phyloP scores from a whole-genome alignment of 2,329 filamentous ascomycete genomes.

The Ustilaginoidea virens region DNA sequence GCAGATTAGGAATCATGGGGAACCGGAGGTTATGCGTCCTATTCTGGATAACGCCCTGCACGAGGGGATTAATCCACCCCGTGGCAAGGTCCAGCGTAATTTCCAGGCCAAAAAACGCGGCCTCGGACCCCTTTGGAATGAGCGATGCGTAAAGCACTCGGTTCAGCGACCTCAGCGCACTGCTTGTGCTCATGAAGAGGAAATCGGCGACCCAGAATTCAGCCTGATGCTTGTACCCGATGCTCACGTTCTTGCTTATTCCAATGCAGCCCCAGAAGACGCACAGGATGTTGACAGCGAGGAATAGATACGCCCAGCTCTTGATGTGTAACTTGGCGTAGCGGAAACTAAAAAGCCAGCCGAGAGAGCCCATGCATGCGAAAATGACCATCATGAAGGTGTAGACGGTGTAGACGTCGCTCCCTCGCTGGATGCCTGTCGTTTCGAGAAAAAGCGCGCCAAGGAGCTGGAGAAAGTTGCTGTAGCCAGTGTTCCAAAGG shows the following conservation, averaged over 20 bases:
- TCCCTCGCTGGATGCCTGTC: conserved; percentile 7
- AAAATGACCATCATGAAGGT: conserved; percentile 8
- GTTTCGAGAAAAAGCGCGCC: conserved; percentile 8
- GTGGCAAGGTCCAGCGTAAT: conserved; percentile 9
- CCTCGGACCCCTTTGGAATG: conserved; percentile 8
- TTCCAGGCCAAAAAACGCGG: conserved; percentile 8
- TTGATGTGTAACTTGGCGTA: conserved; percentile 6
- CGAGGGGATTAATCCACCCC: conserved; percentile 9
- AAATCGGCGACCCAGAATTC: conserved; percentile 8
- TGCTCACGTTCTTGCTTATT: conserved; percentile 4
- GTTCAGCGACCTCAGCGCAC: conserved; percentile 8
- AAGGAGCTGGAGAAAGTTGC: conserved; percentile 7
- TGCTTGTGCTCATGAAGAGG: conserved; percentile 9
- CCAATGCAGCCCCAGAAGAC: conserved; percentile 9
- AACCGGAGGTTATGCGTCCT: conserved; percentile 9
- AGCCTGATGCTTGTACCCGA: conserved; percentile 9
- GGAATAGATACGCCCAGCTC: conserved; percentile 8
- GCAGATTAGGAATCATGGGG: conserved; percentile 9
- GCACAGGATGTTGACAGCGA: conserved; percentile 7
- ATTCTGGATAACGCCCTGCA: conserved; percentile 8
- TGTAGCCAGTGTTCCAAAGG: conserved; percentile 9
- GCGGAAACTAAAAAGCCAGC: conserved; percentile 7
- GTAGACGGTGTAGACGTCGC: conserved; percentile 8
- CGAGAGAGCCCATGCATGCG: conserved; percentile 7
- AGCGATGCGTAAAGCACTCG: conserved; percentile 8